A percentile compares a stretch with the other conserved stretches of the same genome.
phyloP scores from a whole-genome alignment of 495 filamentous ascomycete species.

The Cryomyces minteri region DNA sequence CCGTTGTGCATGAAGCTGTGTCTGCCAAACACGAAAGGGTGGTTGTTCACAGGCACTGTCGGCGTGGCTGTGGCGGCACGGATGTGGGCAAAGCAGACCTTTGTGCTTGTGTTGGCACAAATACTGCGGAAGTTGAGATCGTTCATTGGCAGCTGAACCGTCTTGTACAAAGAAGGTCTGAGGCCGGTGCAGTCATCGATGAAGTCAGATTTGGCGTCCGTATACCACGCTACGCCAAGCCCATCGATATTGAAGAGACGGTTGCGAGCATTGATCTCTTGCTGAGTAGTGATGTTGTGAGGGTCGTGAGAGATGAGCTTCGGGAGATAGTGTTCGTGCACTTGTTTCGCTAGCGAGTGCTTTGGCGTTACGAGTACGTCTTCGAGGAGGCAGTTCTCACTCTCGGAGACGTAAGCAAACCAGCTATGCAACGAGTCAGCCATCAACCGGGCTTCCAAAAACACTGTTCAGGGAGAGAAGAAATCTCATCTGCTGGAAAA shows the following conservation, averaged over 20 bases:
- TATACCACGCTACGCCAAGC: conserved; percentile 28
- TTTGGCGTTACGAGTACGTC: conserved; percentile 21
- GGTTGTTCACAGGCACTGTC: conserved; percentile 27
- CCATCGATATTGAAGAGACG: conserved; percentile 31
- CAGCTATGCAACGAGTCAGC: conserved; percentile 10
- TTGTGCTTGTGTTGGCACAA: conserved; percentile 24
- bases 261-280: conserved; percentile 23
- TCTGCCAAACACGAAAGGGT: conserved; percentile 32
- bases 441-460: too few relatives aligned
- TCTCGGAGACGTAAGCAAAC: conserved; percentile 21
- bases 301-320: conserved; percentile 24
- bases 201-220: conserved; percentile 15
- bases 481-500: too few relatives aligned
- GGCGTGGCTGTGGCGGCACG: conserved; percentile 24
- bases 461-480: too few relatives aligned
- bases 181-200: conserved; percentile 11
- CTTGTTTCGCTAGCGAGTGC: conserved; percentile 26
- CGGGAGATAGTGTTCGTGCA: conserved; percentile 31
- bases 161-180: conserved; percentile 28
- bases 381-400: conserved; percentile 19
- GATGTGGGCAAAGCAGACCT: conserved; percentile 27
- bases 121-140: conserved; percentile 28
- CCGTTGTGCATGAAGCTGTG: conserved; percentile 34
- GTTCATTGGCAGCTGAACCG: conserved; percentile 26
- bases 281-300: conserved; percentile 16